These are phyloP conservation scores for Escallonia herrerae DNA, from an alignment of 129 eudicot species.

Conservation along the genomic window DNA sequence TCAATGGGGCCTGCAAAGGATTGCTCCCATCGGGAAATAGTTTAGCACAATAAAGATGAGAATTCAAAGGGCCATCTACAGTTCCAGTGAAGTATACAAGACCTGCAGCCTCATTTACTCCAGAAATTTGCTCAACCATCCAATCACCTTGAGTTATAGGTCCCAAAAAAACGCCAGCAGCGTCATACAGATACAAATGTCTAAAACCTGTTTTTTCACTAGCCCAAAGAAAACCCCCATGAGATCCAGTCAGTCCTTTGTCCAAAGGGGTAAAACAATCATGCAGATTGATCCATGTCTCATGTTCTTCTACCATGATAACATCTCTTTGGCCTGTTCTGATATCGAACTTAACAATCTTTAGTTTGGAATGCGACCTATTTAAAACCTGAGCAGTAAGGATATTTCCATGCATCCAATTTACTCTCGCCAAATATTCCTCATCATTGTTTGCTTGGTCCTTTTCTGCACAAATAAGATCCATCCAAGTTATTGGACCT, in stretches of 20 bases:
- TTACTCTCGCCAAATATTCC: slow-evolving; percentile 85
- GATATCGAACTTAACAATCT: slow-evolving; percentile 63
- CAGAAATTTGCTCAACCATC: slow-evolving; percentile 97
- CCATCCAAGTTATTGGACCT: slow-evolving; percentile 89
- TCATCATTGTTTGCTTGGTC: slow-evolving; percentile 30
- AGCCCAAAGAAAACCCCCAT: slow-evolving; percentile 88
- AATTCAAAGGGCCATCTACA: slow-evolving; percentile 73
- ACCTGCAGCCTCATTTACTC: slow-evolving; percentile 84
- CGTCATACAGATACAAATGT: slow-evolving; percentile 74
- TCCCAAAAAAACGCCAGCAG: slow-evolving; percentile 61
- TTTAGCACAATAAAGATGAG: slow-evolving; percentile 71
- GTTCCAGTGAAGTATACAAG: slow-evolving; percentile 78
- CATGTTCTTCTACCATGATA: slow-evolving; percentile 63
- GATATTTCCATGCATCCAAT: slow-evolving; percentile 89
- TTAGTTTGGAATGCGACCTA: slow-evolving; percentile 67
- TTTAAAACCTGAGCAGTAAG: slow-evolving; percentile 79
- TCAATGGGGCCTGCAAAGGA: slow-evolving; percentile 46
- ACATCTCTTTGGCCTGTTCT: slow-evolving; percentile 66
- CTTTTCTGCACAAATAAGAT: slow-evolving; percentile 65
- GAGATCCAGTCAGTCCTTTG: slow-evolving; percentile 25
- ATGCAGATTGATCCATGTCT: slow-evolving; percentile 81
- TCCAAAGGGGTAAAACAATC: slow-evolving; percentile 96
- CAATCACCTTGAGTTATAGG: slow-evolving; percentile 91
- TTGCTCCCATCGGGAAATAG: slow-evolving; percentile 33
- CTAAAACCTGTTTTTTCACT: slow-evolving; percentile 88